These are phyloP conservation scores for Trypanosomatidae sp. DNA, from an alignment of 208 protist genomes.

Conservation along the genomic window DNA sequence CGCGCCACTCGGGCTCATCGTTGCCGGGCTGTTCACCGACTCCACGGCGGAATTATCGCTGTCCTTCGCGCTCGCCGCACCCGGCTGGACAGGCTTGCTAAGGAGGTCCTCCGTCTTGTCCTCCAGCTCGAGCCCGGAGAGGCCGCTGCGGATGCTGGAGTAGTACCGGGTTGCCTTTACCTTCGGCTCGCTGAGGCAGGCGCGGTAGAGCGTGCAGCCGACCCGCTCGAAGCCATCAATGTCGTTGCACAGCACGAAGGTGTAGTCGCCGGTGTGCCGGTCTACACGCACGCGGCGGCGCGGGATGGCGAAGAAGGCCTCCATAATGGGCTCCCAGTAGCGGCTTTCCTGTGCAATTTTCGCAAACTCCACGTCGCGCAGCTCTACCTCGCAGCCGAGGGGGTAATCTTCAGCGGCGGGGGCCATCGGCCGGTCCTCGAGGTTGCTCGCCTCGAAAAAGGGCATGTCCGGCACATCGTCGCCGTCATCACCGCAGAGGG, in stretches of 20 bases:
- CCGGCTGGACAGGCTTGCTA: slow-evolving; percentile 18
- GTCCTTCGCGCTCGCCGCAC: slow-evolving; percentile 1
- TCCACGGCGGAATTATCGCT: slow-evolving; percentile 5
- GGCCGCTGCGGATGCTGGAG: slow-evolving; percentile 30
- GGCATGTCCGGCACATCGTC: slow-evolving; percentile 59
- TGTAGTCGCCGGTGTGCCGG: slow-evolving; percentile 82
- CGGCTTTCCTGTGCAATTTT: slow-evolving; percentile 55
- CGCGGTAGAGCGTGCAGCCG: slow-evolving; percentile 82
- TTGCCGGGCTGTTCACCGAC: neutral
- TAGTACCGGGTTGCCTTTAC: slow-evolving; percentile 79
- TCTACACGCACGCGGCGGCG: slow-evolving; percentile 64
- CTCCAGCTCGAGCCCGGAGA: slow-evolving; percentile 23
- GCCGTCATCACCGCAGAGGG: slow-evolving; percentile 34
- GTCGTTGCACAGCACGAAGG: slow-evolving; percentile 70
- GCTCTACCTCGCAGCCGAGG: slow-evolving; percentile 79
- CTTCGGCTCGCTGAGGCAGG: slow-evolving; percentile 79
- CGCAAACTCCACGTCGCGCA: slow-evolving; percentile 73
- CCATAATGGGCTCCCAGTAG: slow-evolving; percentile 80
- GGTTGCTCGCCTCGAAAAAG: slow-evolving; percentile 70
- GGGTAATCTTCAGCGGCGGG: slow-evolving; percentile 82
- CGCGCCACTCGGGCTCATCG: slow-evolving; percentile 4
- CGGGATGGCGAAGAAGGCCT: slow-evolving; percentile 58
- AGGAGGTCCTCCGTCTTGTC: slow-evolving; percentile 23
- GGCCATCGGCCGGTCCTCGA: slow-evolving; percentile 66
- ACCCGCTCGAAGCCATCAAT: slow-evolving; percentile 57